Conservation (phyloP, 768 basidiomycete species). For the Tricholoma bakamatsutake region DNA sequence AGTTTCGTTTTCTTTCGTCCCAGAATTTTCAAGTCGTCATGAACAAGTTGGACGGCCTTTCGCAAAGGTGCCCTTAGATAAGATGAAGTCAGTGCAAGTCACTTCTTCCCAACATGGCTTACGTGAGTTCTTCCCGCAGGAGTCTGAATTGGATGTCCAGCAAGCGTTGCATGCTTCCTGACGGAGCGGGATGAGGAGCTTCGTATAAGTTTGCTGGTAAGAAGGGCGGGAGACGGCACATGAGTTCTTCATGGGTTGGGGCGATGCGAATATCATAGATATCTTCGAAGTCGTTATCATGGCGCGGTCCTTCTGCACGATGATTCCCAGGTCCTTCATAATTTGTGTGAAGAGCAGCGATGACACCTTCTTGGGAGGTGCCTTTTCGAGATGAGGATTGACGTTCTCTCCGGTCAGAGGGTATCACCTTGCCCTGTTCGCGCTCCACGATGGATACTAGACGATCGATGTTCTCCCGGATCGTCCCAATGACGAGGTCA, state of each 20-base stretch:
- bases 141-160: constrained; percentile 74
- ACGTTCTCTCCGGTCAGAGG: constrained; percentile 11
- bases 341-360: constrained; percentile 29
- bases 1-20: constrained; percentile 30
- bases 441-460: constrained; percentile 44
- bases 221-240: constrained; percentile 42
- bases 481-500: constrained; percentile 29
- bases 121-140: constrained; percentile 68
- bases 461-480: constrained; percentile 28
- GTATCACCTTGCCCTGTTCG: constrained; percentile 34
- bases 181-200: constrained; percentile 58
- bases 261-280: constrained; percentile 59
- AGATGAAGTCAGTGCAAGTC: not conserved
- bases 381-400: not conserved
- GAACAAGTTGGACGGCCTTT: constrained; percentile 41
- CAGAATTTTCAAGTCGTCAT: constrained; percentile 33
- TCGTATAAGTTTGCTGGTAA: constrained; percentile 54
- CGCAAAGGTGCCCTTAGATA: constrained; percentile 45
- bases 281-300: constrained; percentile 60
- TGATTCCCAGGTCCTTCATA: constrained; percentile 55
- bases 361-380: constrained; percentile 25
- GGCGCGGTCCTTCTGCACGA: constrained; percentile 46
- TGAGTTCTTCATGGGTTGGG: constrained; percentile 64
- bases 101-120: constrained; percentile 13
- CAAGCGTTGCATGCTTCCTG: constrained; percentile 55